A percentile compares a stretch with the other conserved stretches of the same genome.
Conservation (phyloP, 1,284 basidiomycete species). For the Cryptococcus sp. region DNA sequence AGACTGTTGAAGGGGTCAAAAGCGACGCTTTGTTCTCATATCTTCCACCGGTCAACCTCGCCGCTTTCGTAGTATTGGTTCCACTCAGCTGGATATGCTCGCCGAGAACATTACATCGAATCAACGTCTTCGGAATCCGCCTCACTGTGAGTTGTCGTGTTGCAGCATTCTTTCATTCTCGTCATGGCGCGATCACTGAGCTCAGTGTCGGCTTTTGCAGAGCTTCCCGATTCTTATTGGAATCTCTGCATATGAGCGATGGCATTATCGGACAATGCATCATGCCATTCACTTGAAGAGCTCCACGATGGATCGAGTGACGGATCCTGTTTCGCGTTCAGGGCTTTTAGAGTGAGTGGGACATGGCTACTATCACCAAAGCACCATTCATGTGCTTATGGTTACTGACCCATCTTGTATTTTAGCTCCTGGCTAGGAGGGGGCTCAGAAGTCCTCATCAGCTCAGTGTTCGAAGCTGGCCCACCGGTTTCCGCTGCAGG, state of each 20-base stretch:
- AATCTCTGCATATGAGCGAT: slow-evolving; percentile 80
- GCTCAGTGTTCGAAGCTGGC: slow-evolving; percentile 47
- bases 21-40: slow-evolving; percentile 88
- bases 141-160: slow-evolving; percentile 57
- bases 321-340: slow-evolving; percentile 16
- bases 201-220: slow-evolving; percentile 42
- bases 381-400: not conserved
- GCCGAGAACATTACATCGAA: slow-evolving; percentile 71
- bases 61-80: slow-evolving; percentile 71
- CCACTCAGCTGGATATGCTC: slow-evolving; percentile 71
- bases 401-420: not conserved
- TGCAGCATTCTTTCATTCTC: not conserved
- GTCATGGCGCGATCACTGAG: slow-evolving; percentile 6
- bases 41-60: slow-evolving; percentile 64
- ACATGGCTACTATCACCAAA: not conserved
- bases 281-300: slow-evolving; percentile 28
- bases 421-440: slow-evolving; percentile 46
- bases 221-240: slow-evolving; percentile 74
- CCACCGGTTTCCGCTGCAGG: slow-evolving; percentile 19
- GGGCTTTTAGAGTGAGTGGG: slow-evolving; percentile 42
- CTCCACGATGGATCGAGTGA: slow-evolving; percentile 23
- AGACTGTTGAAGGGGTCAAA: slow-evolving; percentile 86
- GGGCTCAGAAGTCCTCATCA: slow-evolving; percentile 42
- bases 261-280: slow-evolving; percentile 26
- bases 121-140: slow-evolving; percentile 80